Base-by-base conservation (phyloP, 495 filamentous ascomycete genomes). In the Neurospora terricola region DNA sequence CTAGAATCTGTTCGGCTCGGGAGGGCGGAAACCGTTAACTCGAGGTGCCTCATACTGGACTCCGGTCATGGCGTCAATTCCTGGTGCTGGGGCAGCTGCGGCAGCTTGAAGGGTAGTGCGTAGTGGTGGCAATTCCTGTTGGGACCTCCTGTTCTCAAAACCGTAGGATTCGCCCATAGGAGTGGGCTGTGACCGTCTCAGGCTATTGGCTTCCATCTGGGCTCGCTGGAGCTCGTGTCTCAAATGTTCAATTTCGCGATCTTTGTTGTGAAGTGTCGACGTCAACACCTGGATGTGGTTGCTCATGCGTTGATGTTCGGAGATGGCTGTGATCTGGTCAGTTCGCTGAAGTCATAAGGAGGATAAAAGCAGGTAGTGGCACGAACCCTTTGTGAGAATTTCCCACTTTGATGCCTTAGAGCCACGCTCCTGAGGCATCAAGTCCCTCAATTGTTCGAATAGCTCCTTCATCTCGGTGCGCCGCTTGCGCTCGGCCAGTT, bases 361-460 rank as follows among this genome's bases (percentile, higher is more conserved):
- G 18, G 34, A 34, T 14, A 5, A 9, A 5, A 14, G 11, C 36
- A 16, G n/a, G 42, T 30, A 27, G n/a, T 12, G 36, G 5, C 30
- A 76, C 83, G 42, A 86, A 97, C 94, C 93, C 87, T 95, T 94
- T 11, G 93, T 96, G n/a, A 99, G 81, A 40, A 97, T 97, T 78
- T 99, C 96, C 96, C 96, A 99, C 82, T 99, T 99, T 78, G 94
- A 97, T 4, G 95, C 94, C 78, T 98, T 99, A 62, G 92, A 91
- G 23, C 94, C 95, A 70, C 94, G 90, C 73, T 92, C 92, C 72
- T 93, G 90, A 7, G 95, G 95, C 74, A 98, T 89, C 48, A 93
- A 87, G 70, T 90, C 86, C 43, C 94, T 89, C 34, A 99, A 83
- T 66, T 91, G 87, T 75, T 99, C 96, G 79, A 98, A 98, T 8